Evolutionary conservation across 345 rosid species (phyloP), one percentile per base, ranked within the genome.

Genomic region (Gossypium rotundifolium): DNA sequence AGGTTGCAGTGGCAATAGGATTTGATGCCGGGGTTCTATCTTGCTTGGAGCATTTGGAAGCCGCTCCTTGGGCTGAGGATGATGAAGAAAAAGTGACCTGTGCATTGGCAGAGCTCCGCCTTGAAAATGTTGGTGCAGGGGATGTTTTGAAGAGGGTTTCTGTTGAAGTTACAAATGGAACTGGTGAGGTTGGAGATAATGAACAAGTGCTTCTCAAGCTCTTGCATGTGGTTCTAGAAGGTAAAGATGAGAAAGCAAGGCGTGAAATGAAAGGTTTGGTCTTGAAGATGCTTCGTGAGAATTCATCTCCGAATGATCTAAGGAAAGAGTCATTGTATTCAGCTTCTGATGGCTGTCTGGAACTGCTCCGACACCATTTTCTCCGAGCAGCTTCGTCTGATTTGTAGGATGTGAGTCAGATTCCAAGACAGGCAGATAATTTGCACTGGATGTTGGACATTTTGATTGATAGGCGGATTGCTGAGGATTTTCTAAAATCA

Each of bases 51-150:
- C 89, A 90, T 73, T 85, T 96, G 63, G 99, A 96, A 84, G 99
- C 98, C 52, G 99, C 97, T 45, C 99, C 99, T 33, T 96, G 99
- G 99, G 92, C 98, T 9, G 98, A 96, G 86, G 98, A 93, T 71
- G 99, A 96, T 86, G 98, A 96, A 67, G 89, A 88, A 81, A 91
- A 87, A 79, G 93, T 96, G 72, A 94, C 98, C 58, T 83, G 93
- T 1, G 70, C 91, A 75, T 76, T 96, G 70, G 89, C 97, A 3
- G 97, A 90, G 86, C 87, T 96, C 48, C 88, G 81, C 8, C 93
- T 96, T 71, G 99, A 96, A 79, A 93, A 91, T 61, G 90, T 90
- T n/a, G 99, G 93, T 7, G 97, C 98, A 2, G 89, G 92, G 17
- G 99, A 93, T 46, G 99, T 93, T 75, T 78, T 96, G 78, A 96